Evolutionary conservation across 331 rosid genomes (phyloP).

Genomic region (Erythrophleum ivorense): DNA sequence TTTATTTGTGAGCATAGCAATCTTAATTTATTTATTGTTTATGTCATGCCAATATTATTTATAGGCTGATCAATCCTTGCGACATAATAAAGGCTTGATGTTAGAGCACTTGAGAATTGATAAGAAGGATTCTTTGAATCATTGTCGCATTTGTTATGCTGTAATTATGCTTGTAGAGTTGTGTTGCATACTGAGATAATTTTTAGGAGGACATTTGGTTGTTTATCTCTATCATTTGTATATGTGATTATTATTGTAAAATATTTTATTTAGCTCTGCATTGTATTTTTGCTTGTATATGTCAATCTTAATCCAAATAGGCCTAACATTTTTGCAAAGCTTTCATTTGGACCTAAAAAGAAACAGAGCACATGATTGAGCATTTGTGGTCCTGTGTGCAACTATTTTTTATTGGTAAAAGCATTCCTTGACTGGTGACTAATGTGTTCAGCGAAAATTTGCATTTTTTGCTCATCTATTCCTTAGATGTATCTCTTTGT

Average conservation of each 20-base stretch:
- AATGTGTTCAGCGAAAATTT: neutral
- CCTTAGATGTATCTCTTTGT: neutral
- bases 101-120: conserved; percentile 96
- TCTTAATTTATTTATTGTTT: conserved; percentile 33
- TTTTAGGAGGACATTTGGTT: conserved; percentile 10
- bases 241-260: neutral
- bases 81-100: conserved; percentile 77
- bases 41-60: conserved; percentile 49
- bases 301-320: conserved; percentile 12
- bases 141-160: conserved; percentile 27
- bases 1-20: conserved; percentile 6
- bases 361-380: neutral
- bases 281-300: neutral
- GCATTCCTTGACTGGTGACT: conserved; percentile 4
- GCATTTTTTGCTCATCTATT: neutral
- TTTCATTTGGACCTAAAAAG: neutral
- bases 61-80: conserved; percentile 96
- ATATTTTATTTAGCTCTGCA: neutral
- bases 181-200: neutral
- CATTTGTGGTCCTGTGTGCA: neutral
- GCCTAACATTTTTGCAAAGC: conserved; percentile 25
- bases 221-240: neutral
- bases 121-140: conserved; percentile 65
- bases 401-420: neutral
- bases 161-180: conserved; percentile 19